Base-by-base conservation (phyloP, 306 rosid genomes). In the Cyamopsis tetragonoloba region DNA sequence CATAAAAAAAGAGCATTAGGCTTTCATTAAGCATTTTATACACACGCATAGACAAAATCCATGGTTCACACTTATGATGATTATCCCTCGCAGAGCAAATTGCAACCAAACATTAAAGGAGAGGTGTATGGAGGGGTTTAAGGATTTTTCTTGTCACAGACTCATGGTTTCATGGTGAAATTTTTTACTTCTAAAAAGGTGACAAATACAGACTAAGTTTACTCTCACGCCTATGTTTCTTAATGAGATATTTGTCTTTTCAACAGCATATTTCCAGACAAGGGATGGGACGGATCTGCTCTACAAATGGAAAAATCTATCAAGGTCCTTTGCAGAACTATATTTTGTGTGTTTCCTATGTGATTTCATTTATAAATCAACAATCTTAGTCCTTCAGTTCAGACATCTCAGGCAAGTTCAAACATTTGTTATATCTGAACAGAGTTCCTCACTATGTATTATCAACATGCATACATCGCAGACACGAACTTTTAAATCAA, bases 1-100 rank as follows among this genome's bases (percentile, higher is more conserved):
- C 39, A 74, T 15, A 34, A 24, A 44, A 24, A 44, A 68, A 44
- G 55, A 59, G 47, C 58, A 78, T 26, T 65, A 61, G 38, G 47
- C 37, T 60, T 50, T 51, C 27, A 58, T 19, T 65, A 66, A 76
- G 60, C 26, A 79, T 17, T 41, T 24, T 5, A 6, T 7, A 53
- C 13, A 14, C 50, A 12, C 13, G 51, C 63, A 13, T 14, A 14
- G 49, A 75, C 50, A 34, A 46, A 43, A 46, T 66, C 60, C 31
- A 57, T 47, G 20, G 13, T 42, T 68, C 65, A 68, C 34, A 22
- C 7, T 42, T 48, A 47, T 7, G 4, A 51, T 7, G 34, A 65
- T 26, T 53, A 48, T 50, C 28, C 20, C 10, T 34, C 10, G 23
- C 12, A 26, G 37, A n/a, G 41, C 23, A 75, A n/a, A 27, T 42